Evolutionary conservation across 2,329 filamentous ascomycete genomes (phyloP).

Genomic region (Paracoccidioides lutzii): DNA sequence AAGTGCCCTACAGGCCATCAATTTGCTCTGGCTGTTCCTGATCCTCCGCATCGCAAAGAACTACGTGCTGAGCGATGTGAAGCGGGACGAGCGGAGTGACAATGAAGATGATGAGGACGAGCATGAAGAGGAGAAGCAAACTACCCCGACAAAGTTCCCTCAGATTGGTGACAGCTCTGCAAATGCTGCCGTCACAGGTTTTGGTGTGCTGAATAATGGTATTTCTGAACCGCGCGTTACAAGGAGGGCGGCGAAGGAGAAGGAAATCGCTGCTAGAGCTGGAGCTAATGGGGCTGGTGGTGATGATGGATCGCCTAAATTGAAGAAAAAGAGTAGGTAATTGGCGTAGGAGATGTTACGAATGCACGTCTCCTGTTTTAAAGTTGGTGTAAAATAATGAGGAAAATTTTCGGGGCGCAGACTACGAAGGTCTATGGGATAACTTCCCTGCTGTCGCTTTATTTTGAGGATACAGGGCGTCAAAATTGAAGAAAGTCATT

Average conservation of each 20-base stretch:
- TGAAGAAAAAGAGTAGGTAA: neutral
- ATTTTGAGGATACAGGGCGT: too few relatives aligned
- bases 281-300: neutral
- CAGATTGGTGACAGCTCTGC: neutral
- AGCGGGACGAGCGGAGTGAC: conserved; percentile 33
- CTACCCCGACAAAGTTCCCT: neutral
- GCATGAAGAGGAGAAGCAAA: conserved; percentile 9
- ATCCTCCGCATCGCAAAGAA: conserved; percentile 33
- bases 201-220: conserved; percentile 15
- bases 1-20: conserved; percentile 33
- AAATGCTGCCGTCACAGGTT: neutral
- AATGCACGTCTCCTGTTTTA: neutral
- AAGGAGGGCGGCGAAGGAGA: conserved; percentile 17
- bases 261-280: conserved; percentile 13
- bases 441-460: too few relatives aligned
- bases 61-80: conserved; percentile 28
- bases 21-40: conserved; percentile 35
- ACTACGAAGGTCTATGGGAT: too few relatives aligned
- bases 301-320: neutral
- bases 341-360: neutral
- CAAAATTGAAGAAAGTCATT: too few relatives aligned
- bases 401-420: too few relatives aligned
- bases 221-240: conserved; percentile 6
- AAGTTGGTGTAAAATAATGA: neutral
- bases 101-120: conserved; percentile 33